Conservation (phyloP, 2,329 filamentous ascomycete genomes). For the Aureobasidium sp. region DNA sequence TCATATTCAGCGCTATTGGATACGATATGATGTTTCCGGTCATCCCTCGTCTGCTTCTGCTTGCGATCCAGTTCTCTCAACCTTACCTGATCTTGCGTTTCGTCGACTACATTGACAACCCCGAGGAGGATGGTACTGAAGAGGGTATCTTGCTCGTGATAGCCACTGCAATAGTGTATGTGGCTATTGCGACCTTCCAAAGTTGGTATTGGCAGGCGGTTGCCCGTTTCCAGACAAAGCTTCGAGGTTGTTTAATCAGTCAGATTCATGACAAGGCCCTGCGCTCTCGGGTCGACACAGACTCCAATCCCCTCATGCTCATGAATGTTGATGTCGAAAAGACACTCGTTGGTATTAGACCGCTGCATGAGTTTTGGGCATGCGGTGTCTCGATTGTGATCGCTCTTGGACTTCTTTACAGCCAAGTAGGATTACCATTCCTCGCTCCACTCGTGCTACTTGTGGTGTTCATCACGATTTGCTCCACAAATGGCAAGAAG, state of each 20-base stretch:
- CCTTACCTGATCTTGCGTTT: conserved; percentile 21
- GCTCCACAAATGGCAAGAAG: conserved; percentile 14
- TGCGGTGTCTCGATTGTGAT: conserved; percentile 16
- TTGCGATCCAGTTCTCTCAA: conserved; percentile 18
- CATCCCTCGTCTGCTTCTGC: conserved; percentile 17
- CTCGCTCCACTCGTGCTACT: conserved; percentile 19
- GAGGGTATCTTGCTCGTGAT: conserved; percentile 20
- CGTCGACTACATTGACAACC: conserved; percentile 17
- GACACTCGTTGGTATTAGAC: conserved; percentile 16
- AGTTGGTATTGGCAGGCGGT: conserved; percentile 21
- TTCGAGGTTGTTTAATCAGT: conserved; percentile 20
- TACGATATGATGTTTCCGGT: conserved; percentile 19
- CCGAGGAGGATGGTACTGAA: conserved; percentile 14
- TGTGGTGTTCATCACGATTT: conserved; percentile 13
- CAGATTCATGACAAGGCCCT: conserved; percentile 21
- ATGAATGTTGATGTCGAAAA: conserved; percentile 26
- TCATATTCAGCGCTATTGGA: conserved; percentile 17
- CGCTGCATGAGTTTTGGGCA: conserved; percentile 22
- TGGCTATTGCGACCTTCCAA: conserved; percentile 17
- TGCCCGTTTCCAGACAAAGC: conserved; percentile 19
- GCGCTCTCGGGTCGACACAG: conserved; percentile 14
- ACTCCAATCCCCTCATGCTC: conserved; percentile 19
- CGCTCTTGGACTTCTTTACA: conserved; percentile 21
- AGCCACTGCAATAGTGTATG: conserved; percentile 21
- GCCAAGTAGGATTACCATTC: conserved; percentile 19